phyloP scores from a whole-genome alignment of 2,329 filamentous ascomycete species.

The Phaeosphaeriaceae sp. region DNA sequence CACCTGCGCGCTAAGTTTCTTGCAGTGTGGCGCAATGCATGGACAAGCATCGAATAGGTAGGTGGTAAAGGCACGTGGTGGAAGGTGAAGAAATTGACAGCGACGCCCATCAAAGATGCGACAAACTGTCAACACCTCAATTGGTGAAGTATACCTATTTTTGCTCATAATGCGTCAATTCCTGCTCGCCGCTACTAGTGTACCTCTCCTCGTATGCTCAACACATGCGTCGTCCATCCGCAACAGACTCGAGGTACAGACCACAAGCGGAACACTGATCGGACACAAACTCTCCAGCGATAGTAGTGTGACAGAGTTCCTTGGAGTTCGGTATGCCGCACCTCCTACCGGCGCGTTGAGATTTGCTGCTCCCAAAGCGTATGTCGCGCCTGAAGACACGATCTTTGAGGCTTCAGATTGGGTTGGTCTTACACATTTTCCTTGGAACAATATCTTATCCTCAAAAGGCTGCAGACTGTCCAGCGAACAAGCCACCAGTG shows the following conservation, averaged over 20 bases:
- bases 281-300: constrained; percentile 39
- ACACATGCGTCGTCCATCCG: background rate
- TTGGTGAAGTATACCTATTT: constrained; percentile 13
- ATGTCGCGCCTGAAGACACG: constrained; percentile 26
- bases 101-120: constrained; percentile 4
- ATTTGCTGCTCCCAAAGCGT: constrained; percentile 24
- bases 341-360: constrained; percentile 39
- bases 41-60: constrained; percentile 2
- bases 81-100: background rate
- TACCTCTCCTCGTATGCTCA: background rate
- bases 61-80: background rate
- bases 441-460: constrained; percentile 20
- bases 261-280: constrained; percentile 41
- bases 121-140: constrained; percentile 2
- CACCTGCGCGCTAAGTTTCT: background rate
- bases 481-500: constrained; percentile 29
- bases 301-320: constrained; percentile 38
- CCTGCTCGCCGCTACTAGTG: background rate
- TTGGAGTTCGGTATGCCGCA: constrained; percentile 48
- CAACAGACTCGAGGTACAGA: constrained; percentile 11
- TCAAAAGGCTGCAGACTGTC: constrained; percentile 32
- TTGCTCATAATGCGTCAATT: background rate
- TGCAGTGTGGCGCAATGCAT: constrained; percentile 20
- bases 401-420: constrained; percentile 15
- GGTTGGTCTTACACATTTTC: constrained; percentile 22